Conservation (phyloP, 2,329 filamentous ascomycete genomes). For the Aspergillus nomiae region DNA sequence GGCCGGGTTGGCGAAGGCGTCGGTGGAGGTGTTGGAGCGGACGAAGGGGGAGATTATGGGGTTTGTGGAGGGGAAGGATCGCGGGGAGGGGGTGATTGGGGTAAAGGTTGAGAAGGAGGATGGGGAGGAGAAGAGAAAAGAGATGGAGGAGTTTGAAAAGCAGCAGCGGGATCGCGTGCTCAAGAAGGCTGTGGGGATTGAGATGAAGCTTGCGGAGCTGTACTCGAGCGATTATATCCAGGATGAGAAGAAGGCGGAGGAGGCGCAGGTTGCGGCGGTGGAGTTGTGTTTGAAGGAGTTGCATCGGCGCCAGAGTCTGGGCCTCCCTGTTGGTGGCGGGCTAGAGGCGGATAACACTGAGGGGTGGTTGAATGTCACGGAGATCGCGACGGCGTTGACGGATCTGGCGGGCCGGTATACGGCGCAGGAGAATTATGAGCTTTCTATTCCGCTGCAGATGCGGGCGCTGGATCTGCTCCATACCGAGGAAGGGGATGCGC, state of each 20-base stretch:
- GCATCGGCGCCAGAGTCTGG: constrained; percentile 65
- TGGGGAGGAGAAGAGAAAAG: constrained; percentile 27
- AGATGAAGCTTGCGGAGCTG: constrained; percentile 81
- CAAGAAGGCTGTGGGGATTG: constrained; percentile 72
- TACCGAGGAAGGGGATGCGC: constrained; percentile 40
- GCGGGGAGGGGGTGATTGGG: constrained; percentile 20
- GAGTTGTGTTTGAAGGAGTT: constrained; percentile 77
- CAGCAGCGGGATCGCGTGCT: constrained; percentile 66
- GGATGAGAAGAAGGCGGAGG: constrained; percentile 72
- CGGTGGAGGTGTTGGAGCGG: constrained; percentile 77
- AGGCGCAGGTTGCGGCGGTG: constrained; percentile 76
- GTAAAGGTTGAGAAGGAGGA: constrained; percentile 19
- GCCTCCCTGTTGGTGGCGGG: constrained; percentile 69
- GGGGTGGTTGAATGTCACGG: constrained; percentile 41
- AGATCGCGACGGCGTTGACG: constrained; percentile 41
- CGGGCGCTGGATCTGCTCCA: constrained; percentile 75
- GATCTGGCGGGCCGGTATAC: constrained; percentile 78
- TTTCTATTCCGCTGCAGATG: constrained; percentile 83
- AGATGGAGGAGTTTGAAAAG: constrained; percentile 31
- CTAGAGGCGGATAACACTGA: constrained; percentile 26
- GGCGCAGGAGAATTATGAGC: constrained; percentile 71
- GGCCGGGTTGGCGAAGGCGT: constrained; percentile 67
- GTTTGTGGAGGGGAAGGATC: constrained; percentile 31
- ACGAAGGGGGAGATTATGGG: constrained; percentile 67
- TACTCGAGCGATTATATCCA: constrained; percentile 77